A percentile compares a stretch with the other conserved stretches of the same genome.
Conservation (phyloP, 192 early-diverging fungal species). For the Haplosporangium gracile region DNA sequence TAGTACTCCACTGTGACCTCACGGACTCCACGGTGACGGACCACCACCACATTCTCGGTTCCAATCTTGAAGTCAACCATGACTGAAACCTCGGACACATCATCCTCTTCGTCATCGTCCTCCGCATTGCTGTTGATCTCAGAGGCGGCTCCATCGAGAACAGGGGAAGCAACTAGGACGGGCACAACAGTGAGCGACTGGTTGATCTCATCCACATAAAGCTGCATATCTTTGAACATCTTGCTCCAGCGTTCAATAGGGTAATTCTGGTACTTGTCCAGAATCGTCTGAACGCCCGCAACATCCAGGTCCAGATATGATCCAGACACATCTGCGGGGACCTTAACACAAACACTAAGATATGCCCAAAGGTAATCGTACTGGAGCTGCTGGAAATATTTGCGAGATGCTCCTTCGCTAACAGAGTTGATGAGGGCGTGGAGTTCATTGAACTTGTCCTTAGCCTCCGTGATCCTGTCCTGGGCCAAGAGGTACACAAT, state of each 20-base stretch:
- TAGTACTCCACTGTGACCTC: constrained; percentile 58
- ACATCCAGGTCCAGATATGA: constrained; percentile 15
- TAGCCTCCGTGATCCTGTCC: constrained; percentile 63
- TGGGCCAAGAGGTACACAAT: constrained; percentile 61
- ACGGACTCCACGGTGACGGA: constrained; percentile 56
- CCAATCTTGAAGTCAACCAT: constrained; percentile 59
- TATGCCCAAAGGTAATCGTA: constrained; percentile 48
- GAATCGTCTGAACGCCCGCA: constrained; percentile 15
- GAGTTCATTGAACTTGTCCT: constrained; percentile 26
- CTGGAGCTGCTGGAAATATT: constrained; percentile 33
- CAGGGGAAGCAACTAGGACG: background rate
- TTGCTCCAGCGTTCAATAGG: constrained; percentile 58
- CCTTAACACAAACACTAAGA: constrained; percentile 38
- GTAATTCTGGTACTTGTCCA: constrained; percentile 37
- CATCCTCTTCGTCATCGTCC: constrained; percentile 13
- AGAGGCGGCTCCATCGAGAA: background rate
- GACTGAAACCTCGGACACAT: constrained; percentile 39
- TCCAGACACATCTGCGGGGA: constrained; percentile 10
- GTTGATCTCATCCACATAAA: constrained; percentile 51
- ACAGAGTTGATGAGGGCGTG: background rate
- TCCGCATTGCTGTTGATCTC: background rate
- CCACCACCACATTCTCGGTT: constrained; percentile 29
- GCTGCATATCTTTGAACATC: constrained; percentile 57
- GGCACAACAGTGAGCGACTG: background rate
- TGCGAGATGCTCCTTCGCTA: background rate